Percentiles rank a stretch among this genome's conserved stretches.
Evolutionary conservation across 805 yeast genomes (phyloP).

Genomic region (Cyberlindnera lachancei): DNA sequence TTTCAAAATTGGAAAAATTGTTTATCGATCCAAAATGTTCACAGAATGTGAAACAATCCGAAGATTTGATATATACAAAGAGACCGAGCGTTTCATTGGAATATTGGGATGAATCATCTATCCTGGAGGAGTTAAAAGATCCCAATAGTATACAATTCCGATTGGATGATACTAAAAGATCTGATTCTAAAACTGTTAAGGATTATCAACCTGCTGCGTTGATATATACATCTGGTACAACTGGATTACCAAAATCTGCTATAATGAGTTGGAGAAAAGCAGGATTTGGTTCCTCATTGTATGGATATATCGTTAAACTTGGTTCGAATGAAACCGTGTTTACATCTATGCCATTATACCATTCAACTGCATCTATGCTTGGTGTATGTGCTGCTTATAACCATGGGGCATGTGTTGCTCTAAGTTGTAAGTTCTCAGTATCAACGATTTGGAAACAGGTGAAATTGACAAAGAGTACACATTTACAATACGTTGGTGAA

Average conservation of each 20-base stretch:
- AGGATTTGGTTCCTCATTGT: slow-evolving; percentile 59
- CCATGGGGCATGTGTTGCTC: slow-evolving; percentile 67
- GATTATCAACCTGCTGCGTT: slow-evolving; percentile 61
- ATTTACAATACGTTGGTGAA: slow-evolving; percentile 91
- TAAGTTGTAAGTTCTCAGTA: slow-evolving; percentile 78
- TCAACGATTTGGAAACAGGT: slow-evolving; percentile 88
- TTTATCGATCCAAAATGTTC: slow-evolving; percentile 71
- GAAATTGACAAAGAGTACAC: slow-evolving; percentile 60
- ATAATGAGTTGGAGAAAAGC: slow-evolving; percentile 88
- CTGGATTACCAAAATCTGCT: slow-evolving; percentile 92
- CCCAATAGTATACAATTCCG: slow-evolving; percentile 41
- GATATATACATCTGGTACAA: slow-evolving; percentile 90
- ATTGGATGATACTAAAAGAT: slow-evolving; percentile 49
- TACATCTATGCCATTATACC: slow-evolving; percentile 94
- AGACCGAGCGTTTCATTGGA: slow-evolving; percentile 36
- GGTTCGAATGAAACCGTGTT: slow-evolving; percentile 50
- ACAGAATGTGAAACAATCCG: slow-evolving; percentile 43
- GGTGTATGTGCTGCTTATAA: slow-evolving; percentile 68
- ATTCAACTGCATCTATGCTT: slow-evolving; percentile 85
- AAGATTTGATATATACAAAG: slow-evolving; percentile 29
- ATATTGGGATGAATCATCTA: slow-evolving; percentile 44
- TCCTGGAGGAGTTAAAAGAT: slow-evolving; percentile 34
- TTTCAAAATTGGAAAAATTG: slow-evolving; percentile 55
- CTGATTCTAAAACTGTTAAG: slow-evolving; percentile 47
- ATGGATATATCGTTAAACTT: slow-evolving; percentile 62